Percentiles rank a stretch among this genome's conserved stretches.
These are phyloP conservation scores for Penicillium pulvis DNA, from an alignment of 495 filamentous ascomycete genomes.

Conservation along the genomic window DNA sequence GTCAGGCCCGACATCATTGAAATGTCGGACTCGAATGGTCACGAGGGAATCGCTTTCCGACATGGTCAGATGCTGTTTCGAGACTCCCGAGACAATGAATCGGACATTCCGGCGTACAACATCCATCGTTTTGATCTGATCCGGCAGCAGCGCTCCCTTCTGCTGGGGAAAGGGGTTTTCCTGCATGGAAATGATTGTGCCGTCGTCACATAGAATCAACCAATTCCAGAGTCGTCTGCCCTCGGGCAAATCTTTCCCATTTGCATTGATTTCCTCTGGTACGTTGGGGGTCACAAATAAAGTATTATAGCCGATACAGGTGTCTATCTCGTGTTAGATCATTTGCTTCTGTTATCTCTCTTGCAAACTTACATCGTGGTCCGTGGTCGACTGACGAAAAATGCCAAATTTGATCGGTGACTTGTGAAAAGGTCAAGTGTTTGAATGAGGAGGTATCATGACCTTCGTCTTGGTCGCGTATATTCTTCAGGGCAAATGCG, in stretches of 20 bases:
- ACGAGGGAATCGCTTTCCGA: constrained; percentile 50
- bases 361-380: constrained; percentile 45
- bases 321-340: constrained; percentile 47
- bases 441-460: constrained; percentile 30
- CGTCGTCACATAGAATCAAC: constrained; percentile 80
- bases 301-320: constrained; percentile 82
- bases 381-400: constrained; percentile 65
- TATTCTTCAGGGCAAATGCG: constrained; percentile 29
- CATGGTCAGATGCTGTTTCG: constrained; percentile 44
- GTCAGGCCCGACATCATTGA: constrained; percentile 32
- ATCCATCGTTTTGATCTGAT: constrained; percentile 44
- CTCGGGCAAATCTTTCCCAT: constrained; percentile 55
- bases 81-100: constrained; percentile 73
- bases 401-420: constrained; percentile 66
- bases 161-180: constrained; percentile 63
- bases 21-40: constrained; percentile 53
- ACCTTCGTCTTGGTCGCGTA: constrained; percentile 24
- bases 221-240: constrained; percentile 74
- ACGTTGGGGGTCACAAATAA: constrained; percentile 59
- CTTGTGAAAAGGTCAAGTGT: constrained; percentile 44
- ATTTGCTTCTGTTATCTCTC: neutral
- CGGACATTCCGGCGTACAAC: constrained; percentile 67
- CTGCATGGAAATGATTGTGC: constrained; percentile 79
- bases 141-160: constrained; percentile 28
- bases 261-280: constrained; percentile 19